phyloP scores from a whole-genome alignment of 208 protist genomes.

The Leishmania aethiopica region DNA sequence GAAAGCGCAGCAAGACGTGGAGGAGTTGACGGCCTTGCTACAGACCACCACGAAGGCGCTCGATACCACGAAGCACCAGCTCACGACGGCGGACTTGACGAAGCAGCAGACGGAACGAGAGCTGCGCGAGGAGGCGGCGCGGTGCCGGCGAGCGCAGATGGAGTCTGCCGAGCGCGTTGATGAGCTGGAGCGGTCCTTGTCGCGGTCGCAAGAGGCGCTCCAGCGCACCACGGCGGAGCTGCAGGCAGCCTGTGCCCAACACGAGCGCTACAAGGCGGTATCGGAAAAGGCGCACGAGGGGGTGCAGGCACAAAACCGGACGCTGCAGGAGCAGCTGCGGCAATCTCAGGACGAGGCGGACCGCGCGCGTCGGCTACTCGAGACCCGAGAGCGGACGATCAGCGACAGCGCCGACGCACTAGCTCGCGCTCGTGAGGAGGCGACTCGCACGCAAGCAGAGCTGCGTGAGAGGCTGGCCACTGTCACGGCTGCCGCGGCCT shows the following conservation, averaged over 20 bases:
- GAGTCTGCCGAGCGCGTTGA: slow-evolving; percentile 21
- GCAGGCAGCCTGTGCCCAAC: slow-evolving; percentile 12
- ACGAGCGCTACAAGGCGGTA: slow-evolving; percentile 26
- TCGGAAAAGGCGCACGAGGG: slow-evolving; percentile 25
- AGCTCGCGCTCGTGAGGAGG: slow-evolving; percentile 25
- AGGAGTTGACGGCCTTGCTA: slow-evolving; percentile 28
- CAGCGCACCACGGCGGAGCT: slow-evolving; percentile 28
- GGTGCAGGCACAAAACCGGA: slow-evolving; percentile 29
- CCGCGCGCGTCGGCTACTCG: slow-evolving; percentile 16
- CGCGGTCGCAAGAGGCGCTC: slow-evolving; percentile 7
- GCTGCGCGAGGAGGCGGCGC: slow-evolving; percentile 27
- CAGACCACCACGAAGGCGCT: slow-evolving; percentile 21
- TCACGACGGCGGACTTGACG: neutral
- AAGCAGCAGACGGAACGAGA: slow-evolving; percentile 26
- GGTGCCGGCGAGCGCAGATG: slow-evolving; percentile 10
- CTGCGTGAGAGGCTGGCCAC: slow-evolving; percentile 48
- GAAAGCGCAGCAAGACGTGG: slow-evolving; percentile 17
- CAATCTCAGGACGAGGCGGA: slow-evolving; percentile 33
- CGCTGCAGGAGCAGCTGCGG: slow-evolving; percentile 29
- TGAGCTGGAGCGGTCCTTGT: slow-evolving; percentile 29
- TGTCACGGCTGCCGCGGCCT: slow-evolving; percentile 22
- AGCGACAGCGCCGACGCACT: slow-evolving; percentile 25
- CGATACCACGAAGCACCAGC: slow-evolving; percentile 24
- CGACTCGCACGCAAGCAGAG: slow-evolving; percentile 24
- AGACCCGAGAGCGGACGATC: slow-evolving; percentile 34